Percentiles rank a stretch among this genome's conserved stretches.
These are phyloP conservation scores for Kazachstania africana DNA, from an alignment of 805 yeast species.

Conservation along the genomic window DNA sequence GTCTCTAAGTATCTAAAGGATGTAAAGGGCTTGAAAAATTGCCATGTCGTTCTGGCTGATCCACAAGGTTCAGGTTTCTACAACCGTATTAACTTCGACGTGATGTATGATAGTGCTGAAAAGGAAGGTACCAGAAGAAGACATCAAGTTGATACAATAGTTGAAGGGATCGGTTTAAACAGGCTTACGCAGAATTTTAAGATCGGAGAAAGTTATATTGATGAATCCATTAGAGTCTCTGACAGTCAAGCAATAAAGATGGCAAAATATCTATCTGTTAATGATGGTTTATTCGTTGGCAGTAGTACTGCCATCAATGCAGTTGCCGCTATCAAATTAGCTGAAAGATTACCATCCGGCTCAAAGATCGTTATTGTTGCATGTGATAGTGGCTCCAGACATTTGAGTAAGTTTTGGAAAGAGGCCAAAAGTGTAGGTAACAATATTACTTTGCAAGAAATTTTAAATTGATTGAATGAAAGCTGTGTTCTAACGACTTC, in stretches of 20 bases:
- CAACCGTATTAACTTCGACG: constrained; percentile 78
- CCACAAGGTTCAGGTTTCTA: constrained; percentile 93
- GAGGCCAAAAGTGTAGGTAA: constrained; percentile 34
- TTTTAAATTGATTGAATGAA: constrained; percentile 11
- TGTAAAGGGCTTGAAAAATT: constrained; percentile 33
- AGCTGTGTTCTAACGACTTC: neutral
- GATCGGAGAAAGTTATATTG: constrained; percentile 58
- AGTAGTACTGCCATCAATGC: constrained; percentile 90
- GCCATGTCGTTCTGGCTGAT: constrained; percentile 66
- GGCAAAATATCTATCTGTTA: constrained; percentile 72
- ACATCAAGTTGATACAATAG: constrained; percentile 90
- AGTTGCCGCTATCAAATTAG: constrained; percentile 68
- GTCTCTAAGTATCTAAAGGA: constrained; percentile 64
- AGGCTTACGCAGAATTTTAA: constrained; percentile 73
- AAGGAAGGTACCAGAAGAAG: constrained; percentile 88
- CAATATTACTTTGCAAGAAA: constrained; percentile 27
- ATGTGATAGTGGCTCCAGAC: constrained; percentile 88
- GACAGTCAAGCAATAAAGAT: constrained; percentile 76
- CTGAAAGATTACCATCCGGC: constrained; percentile 40
- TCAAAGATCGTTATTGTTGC: constrained; percentile 70
- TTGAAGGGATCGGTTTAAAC: constrained; percentile 90
- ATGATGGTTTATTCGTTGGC: constrained; percentile 88
- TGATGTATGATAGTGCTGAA: constrained; percentile 84
- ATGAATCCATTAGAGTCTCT: constrained; percentile 66
- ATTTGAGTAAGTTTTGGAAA: constrained; percentile 87